phyloP scores from a whole-genome alignment of 2,329 filamentous ascomycete genomes.

The Stagonosporopsis rhizophila region DNA sequence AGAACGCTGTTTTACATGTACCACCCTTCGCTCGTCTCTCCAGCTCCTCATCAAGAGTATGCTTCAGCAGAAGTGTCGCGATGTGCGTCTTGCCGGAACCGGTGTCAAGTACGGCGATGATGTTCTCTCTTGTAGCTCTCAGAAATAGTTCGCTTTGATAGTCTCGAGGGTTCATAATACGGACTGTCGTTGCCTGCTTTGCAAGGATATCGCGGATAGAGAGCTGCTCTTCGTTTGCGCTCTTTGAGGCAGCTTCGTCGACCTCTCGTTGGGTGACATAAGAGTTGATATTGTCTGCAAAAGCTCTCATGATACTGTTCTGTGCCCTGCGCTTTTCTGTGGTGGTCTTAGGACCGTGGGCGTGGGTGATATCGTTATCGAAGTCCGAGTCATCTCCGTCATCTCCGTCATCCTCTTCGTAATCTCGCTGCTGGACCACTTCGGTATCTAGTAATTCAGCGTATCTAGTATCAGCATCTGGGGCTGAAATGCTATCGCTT shows the following conservation, averaged over 20 bases:
- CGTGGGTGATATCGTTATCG: constrained; percentile 32
- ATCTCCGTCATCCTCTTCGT: constrained; percentile 2
- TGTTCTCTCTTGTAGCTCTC: constrained; percentile 81
- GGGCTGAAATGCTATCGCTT: constrained; percentile 15
- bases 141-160: constrained; percentile 95
- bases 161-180: constrained; percentile 81
- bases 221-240: constrained; percentile 55
- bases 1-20: constrained; percentile 76
- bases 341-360: constrained; percentile 35
- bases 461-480: constrained; percentile 8
- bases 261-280: constrained; percentile 51
- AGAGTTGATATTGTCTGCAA: constrained; percentile 53
- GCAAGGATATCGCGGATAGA: constrained; percentile 62
- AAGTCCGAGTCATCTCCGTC: constrained; percentile 28
- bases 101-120: constrained; percentile 93
- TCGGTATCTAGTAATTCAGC: neutral
- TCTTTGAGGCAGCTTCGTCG: constrained; percentile 42
- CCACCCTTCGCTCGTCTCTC: constrained; percentile 68
- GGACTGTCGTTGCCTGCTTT: constrained; percentile 60
- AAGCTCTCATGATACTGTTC: constrained; percentile 52
- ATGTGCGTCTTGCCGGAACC: constrained; percentile 97
- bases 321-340: constrained; percentile 52
- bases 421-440: neutral
- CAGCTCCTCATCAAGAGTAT: constrained; percentile 79
- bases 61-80: constrained; percentile 80